Evolutionary conservation across 805 yeast genomes (phyloP).

Genomic region (Hanseniaspora meyeri): DNA sequence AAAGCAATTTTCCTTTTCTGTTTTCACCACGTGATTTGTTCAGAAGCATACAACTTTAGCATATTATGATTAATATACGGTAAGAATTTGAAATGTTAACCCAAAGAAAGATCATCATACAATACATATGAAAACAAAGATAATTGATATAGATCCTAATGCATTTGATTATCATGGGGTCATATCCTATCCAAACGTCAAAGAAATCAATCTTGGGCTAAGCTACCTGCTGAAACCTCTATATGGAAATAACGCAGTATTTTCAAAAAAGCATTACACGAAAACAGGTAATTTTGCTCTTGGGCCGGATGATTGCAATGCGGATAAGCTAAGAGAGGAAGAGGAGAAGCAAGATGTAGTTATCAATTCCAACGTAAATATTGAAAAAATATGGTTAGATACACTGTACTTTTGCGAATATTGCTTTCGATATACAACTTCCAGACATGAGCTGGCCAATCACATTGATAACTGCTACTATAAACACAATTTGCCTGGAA

Average conservation of each 20-base stretch:
- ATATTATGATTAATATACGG: too few species aligned
- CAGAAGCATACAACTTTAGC: too few species aligned
- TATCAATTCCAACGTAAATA: slow-evolving; percentile 1
- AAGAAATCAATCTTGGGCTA: slow-evolving; percentile 50
- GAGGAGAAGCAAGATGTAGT: neutral
- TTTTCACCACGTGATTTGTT: neutral
- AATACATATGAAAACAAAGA: neutral
- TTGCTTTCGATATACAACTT: slow-evolving; percentile 72
- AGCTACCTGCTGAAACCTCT: slow-evolving; percentile 60
- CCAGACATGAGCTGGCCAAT: slow-evolving; percentile 30
- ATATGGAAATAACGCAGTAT: slow-evolving; percentile 70
- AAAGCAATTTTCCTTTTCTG: neutral
- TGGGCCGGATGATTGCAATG: slow-evolving; percentile 17
- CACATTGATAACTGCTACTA: slow-evolving; percentile 42
- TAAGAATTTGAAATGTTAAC: too few species aligned
- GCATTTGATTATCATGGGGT: slow-evolving; percentile 38
- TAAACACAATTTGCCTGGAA: slow-evolving; percentile 45
- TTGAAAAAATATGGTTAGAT: slow-evolving; percentile 38
- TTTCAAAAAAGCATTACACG: slow-evolving; percentile 42
- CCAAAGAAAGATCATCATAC: neutral
- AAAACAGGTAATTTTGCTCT: slow-evolving; percentile 33
- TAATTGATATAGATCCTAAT: slow-evolving; percentile 28
- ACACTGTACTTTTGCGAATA: slow-evolving; percentile 59
- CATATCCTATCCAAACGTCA: slow-evolving; percentile 49
- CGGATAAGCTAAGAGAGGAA: neutral